phyloP scores from a whole-genome alignment of 2,329 filamentous ascomycete species.

The Pseudogymnoascus sp. region DNA sequence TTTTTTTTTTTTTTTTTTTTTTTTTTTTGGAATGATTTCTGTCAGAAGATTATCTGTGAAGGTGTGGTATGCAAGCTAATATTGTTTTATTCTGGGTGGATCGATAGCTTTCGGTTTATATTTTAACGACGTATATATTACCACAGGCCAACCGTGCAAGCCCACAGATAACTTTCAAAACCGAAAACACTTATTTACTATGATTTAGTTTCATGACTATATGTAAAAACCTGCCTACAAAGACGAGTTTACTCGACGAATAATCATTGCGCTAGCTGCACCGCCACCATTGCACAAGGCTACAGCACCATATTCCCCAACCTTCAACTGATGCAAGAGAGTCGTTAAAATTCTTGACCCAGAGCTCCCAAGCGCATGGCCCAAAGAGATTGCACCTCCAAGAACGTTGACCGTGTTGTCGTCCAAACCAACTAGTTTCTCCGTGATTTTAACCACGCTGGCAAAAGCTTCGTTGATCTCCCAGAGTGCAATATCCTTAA shows the following conservation, averaged over 20 bases:
- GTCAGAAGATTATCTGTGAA: too few relatives aligned
- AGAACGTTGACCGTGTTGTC: constrained; percentile 75
- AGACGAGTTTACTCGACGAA: constrained; percentile 31
- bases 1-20: too few relatives aligned
- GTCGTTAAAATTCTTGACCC: constrained; percentile 87
- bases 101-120: too few relatives aligned
- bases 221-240: too few relatives aligned
- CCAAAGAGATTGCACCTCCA: constrained; percentile 84
- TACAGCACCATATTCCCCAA: constrained; percentile 87
- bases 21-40: too few relatives aligned
- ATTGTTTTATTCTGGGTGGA: too few relatives aligned
- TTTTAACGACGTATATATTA: too few relatives aligned
- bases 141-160: too few relatives aligned
- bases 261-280: constrained; percentile 82
- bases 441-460: constrained; percentile 88
- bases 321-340: constrained; percentile 78
- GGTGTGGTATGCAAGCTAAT: too few relatives aligned
- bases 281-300: constrained; percentile 97
- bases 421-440: constrained; percentile 74
- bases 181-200: too few relatives aligned
- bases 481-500: constrained; percentile 88
- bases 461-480: constrained; percentile 99
- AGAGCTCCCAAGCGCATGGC: constrained; percentile 87
- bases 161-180: too few relatives aligned
- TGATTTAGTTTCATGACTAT: too few relatives aligned